phyloP scores from a whole-genome alignment of 805 yeast species.

The Kodamaea nitidulidarum region DNA sequence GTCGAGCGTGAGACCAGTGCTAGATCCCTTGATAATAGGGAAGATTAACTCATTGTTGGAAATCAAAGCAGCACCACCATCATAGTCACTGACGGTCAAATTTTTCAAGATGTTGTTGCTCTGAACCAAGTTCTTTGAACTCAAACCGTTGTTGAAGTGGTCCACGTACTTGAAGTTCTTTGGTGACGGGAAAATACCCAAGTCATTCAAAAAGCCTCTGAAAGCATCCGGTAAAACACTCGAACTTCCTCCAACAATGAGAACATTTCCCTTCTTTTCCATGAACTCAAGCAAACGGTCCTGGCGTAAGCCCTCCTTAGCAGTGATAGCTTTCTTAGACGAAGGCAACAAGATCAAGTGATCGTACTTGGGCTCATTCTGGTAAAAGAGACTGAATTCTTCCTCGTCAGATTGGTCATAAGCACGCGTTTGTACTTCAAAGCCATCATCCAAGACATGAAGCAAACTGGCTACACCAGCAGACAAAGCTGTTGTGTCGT shows the following conservation, averaged over 20 bases:
- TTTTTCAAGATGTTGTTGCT: conserved; percentile 11
- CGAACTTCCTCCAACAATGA: conserved; percentile 54
- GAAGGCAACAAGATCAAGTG: conserved; percentile 36
- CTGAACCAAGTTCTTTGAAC: conserved; percentile 23
- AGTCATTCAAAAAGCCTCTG: conserved; percentile 64
- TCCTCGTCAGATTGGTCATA: conserved; percentile 22
- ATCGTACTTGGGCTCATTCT: conserved; percentile 23
- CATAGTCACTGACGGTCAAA: conserved; percentile 14
- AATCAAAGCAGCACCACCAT: conserved; percentile 67
- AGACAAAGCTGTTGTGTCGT: conserved; percentile 11
- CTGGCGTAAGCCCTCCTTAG: conserved; percentile 28
- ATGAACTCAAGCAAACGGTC: conserved; percentile 54
- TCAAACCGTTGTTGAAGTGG: conserved; percentile 46
- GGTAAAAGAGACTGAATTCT: conserved; percentile 19
- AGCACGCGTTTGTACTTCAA: conserved; percentile 17
- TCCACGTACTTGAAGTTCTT: conserved; percentile 62
- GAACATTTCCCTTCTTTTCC: conserved; percentile 68
- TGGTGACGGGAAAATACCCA: conserved; percentile 84
- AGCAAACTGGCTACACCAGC: conserved; percentile 20
- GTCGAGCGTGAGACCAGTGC: conserved; percentile 56
- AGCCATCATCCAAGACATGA: conserved; percentile 17
- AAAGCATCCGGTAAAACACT: conserved; percentile 38
- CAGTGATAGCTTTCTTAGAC: conserved; percentile 28
- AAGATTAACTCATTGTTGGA: conserved; percentile 64
- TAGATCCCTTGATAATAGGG: conserved; percentile 67